Percentiles rank a stretch among this genome's conserved stretches.
These are phyloP conservation scores for Dioszegia hungarica DNA, from an alignment of 768 basidiomycete species.

Conservation along the genomic window DNA sequence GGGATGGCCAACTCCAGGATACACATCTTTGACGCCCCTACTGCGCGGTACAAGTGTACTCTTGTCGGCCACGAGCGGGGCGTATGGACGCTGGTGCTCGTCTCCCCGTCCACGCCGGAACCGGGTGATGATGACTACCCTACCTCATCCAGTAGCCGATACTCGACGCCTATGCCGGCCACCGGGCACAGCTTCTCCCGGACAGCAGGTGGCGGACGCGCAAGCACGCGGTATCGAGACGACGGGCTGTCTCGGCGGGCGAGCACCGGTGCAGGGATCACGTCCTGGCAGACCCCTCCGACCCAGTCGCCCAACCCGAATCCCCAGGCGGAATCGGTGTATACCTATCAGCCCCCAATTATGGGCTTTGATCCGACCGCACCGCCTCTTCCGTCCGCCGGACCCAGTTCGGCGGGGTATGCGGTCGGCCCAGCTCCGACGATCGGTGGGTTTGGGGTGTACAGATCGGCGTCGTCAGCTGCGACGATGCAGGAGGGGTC, in stretches of 20 bases:
- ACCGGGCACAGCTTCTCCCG: not conserved
- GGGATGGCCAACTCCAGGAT: constrained; percentile 81
- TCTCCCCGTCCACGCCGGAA: constrained; percentile 51
- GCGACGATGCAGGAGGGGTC: too few species aligned
- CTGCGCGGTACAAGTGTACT: constrained; percentile 70
- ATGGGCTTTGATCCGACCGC: not conserved
- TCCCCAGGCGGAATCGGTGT: constrained; percentile 3
- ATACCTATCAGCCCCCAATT: not conserved
- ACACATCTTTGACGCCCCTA: constrained; percentile 74
- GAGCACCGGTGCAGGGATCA: not conserved
- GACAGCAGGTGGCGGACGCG: not conserved
- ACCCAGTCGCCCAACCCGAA: not conserved
- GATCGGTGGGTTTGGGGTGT: too few species aligned
- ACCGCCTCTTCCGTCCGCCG: not conserved
- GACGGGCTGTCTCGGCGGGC: not conserved
- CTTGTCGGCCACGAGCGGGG: constrained; percentile 79
- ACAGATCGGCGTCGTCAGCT: too few species aligned
- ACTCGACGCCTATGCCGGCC: too few species aligned
- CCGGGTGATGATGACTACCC: not conserved
- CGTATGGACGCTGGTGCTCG: constrained; percentile 86
- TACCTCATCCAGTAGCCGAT: not conserved
- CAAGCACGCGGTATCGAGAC: not conserved
- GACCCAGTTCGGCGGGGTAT: not conserved
- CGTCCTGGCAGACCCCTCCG: not conserved
- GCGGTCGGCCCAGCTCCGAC: not conserved